Conservation (phyloP, 73 alveolate genomes). For the Tetrahymena thermophila region DNA sequence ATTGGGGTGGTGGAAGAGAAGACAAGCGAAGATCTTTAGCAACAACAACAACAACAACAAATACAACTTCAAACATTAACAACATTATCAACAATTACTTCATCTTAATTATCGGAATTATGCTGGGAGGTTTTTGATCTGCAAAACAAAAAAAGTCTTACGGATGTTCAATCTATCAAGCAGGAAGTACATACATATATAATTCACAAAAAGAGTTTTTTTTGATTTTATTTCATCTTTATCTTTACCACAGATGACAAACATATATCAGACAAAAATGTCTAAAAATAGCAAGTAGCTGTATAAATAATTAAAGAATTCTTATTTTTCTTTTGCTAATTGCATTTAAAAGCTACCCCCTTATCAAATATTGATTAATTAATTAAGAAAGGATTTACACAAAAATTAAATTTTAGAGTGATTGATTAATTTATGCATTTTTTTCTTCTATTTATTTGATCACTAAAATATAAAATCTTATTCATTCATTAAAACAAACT, state of each 20-base stretch:
- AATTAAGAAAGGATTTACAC: not conserved
- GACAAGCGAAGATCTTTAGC: not conserved
- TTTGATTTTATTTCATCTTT: not conserved
- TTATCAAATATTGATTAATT: not conserved
- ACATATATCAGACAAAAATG: not conserved
- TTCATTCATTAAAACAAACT: not conserved
- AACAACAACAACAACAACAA: not conserved
- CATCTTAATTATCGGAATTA: not conserved
- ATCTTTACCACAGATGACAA: not conserved
- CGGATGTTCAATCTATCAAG: not conserved
- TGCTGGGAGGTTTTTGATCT: slow-evolving; percentile 4
- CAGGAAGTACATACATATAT: slow-evolving; percentile 1
- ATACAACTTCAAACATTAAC: not conserved
- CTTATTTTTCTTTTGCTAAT: not conserved
- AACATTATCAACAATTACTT: not conserved
- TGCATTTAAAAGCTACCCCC: not conserved
- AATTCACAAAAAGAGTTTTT: not conserved
- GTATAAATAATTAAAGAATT: no score
- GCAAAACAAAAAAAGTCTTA: not conserved
- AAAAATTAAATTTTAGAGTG: not conserved
- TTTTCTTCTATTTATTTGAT: not conserved
- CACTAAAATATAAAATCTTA: not conserved
- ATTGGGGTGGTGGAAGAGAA: slow-evolving; percentile 3
- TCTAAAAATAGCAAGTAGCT: not conserved
- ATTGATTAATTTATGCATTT: not conserved